These are phyloP conservation scores for Talaromyces sp. DNA, from an alignment of 2,329 filamentous ascomycete genomes.

Conservation along the genomic window DNA sequence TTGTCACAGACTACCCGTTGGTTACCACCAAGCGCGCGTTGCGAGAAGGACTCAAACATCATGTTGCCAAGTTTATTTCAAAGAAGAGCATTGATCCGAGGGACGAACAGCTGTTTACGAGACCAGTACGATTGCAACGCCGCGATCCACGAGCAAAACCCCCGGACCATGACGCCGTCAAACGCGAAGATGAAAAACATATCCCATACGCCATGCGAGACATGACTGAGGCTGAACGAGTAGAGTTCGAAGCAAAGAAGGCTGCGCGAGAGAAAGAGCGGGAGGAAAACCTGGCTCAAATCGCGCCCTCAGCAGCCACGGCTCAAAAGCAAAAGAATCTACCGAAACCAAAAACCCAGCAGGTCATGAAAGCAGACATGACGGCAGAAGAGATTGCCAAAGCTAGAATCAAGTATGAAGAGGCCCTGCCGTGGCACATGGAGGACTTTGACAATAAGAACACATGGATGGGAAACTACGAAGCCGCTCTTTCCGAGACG, in stretches of 20 bases:
- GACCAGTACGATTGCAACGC: conserved; percentile 82
- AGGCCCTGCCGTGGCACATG: conserved; percentile 91
- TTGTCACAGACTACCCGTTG: conserved; percentile 59
- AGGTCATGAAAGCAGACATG: conserved; percentile 76
- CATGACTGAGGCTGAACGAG: conserved; percentile 62
- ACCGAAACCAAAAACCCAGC: conserved; percentile 74
- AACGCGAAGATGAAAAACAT: conserved; percentile 33
- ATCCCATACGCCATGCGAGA: conserved; percentile 37
- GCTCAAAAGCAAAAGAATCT: conserved; percentile 63
- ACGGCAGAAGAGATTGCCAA: conserved; percentile 65
- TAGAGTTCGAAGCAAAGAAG: conserved; percentile 54
- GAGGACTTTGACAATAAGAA: conserved; percentile 96
- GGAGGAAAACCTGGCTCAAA: conserved; percentile 83
- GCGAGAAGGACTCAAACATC: conserved; percentile 73
- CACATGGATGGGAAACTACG: conserved; percentile 86
- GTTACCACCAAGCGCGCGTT: conserved; percentile 77
- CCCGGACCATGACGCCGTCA: conserved; percentile 49
- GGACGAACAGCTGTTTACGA: conserved; percentile 76
- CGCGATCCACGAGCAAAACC: conserved; percentile 67
- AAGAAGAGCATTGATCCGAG: conserved; percentile 60
- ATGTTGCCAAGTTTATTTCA: conserved; percentile 75
- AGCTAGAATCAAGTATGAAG: conserved; percentile 72
- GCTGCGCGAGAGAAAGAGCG: conserved; percentile 80
- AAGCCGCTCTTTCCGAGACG: conserved; percentile 75
- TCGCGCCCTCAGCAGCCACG: conserved; percentile 71